Conservation (phyloP, 1,284 basidiomycete genomes). For the Trametes sp. region DNA sequence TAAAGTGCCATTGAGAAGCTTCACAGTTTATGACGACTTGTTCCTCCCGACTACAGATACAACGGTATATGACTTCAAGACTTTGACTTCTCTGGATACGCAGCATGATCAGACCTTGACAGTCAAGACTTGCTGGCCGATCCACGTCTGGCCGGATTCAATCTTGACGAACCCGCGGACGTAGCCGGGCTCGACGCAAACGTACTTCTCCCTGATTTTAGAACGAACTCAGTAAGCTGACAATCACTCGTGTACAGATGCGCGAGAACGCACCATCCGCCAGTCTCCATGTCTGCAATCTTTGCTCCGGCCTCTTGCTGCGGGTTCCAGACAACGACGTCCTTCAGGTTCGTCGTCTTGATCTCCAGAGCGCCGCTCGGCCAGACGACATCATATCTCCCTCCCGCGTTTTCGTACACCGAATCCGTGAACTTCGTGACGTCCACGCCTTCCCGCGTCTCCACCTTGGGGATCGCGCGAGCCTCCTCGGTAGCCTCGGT, state of each 20-base stretch:
- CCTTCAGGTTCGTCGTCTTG: constrained; percentile 68
- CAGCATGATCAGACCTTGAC: constrained; percentile 27
- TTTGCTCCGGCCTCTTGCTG: constrained; percentile 69
- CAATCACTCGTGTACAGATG: not conserved
- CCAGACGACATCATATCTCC: constrained; percentile 68
- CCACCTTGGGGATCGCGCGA: constrained; percentile 60
- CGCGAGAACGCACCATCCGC: constrained; percentile 71
- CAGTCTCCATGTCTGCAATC: constrained; percentile 86
- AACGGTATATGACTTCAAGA: constrained; percentile 1
- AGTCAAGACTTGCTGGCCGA: constrained; percentile 76
- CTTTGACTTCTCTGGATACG: not conserved
- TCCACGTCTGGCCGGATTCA: constrained; percentile 71
- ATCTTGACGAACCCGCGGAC: constrained; percentile 73
- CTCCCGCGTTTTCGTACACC: constrained; percentile 72
- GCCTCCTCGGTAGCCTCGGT: constrained; percentile 64
- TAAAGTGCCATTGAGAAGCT: no score
- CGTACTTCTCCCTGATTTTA: constrained; percentile 70
- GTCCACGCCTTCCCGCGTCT: constrained; percentile 67
- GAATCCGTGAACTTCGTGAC: constrained; percentile 74
- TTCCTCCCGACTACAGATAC: constrained; percentile 14
- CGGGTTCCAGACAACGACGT: constrained; percentile 91
- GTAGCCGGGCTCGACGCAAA: constrained; percentile 89
- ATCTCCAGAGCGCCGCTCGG: constrained; percentile 63
- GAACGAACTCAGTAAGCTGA: constrained; percentile 35
- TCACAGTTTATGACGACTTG: constrained; percentile 4